Evolutionary conservation across 2,329 filamentous ascomycete species (phyloP).

Genomic region (Arthrocladium fulminans): DNA sequence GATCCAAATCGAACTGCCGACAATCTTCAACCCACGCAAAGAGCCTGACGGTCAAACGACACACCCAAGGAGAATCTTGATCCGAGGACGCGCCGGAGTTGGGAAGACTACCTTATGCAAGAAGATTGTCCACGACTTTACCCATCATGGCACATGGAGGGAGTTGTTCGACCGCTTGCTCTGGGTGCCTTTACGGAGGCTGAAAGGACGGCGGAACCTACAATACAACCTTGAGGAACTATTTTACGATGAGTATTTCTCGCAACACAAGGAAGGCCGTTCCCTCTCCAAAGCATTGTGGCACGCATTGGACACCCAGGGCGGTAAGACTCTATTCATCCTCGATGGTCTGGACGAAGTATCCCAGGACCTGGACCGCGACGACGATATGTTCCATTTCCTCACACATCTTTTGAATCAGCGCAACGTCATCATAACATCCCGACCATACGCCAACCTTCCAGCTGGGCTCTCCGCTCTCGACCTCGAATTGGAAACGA

Average conservation of each 20-base stretch:
- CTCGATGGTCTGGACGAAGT: slow-evolving; percentile 41
- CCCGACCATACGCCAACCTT: not conserved
- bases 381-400: not conserved
- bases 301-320: slow-evolving; percentile 1
- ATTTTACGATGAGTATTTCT: slow-evolving; percentile 27
- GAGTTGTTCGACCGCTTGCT: slow-evolving; percentile 31
- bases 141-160: slow-evolving; percentile 20
- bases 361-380: slow-evolving; percentile 13
- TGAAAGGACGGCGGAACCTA: slow-evolving; percentile 19
- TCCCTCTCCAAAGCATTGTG: slow-evolving; percentile 19
- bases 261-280: slow-evolving; percentile 7
- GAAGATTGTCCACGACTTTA: slow-evolving; percentile 33
- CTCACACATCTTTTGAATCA: not conserved
- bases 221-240: slow-evolving; percentile 24
- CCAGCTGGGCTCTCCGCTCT: slow-evolving; percentile 21
- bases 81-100: too few species aligned
- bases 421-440: not conserved
- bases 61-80: slow-evolving; percentile 17
- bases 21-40: slow-evolving; percentile 24
- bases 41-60: not conserved
- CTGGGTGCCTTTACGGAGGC: slow-evolving; percentile 33
- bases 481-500: slow-evolving; percentile 34
- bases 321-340: slow-evolving; percentile 30
- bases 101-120: slow-evolving; percentile 39
- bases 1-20: slow-evolving; percentile 19